Conservation (phyloP, 495 filamentous ascomycete genomes). For the Corynascus novoguineensis region DNA sequence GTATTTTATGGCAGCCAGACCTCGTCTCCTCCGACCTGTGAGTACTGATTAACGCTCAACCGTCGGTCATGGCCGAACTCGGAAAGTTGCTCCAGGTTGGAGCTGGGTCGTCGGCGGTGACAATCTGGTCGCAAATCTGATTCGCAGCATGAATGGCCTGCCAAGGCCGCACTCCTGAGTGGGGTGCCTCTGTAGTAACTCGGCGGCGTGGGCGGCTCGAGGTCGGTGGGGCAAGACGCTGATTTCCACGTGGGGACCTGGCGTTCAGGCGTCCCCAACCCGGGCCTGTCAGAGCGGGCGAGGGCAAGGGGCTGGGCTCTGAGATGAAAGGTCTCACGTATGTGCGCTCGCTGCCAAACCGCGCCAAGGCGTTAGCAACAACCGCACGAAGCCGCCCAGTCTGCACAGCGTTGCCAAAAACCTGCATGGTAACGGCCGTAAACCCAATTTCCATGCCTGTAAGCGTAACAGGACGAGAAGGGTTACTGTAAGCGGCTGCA, state of each 20-base stretch:
- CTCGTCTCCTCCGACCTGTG: too few species aligned
- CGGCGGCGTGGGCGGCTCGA: neutral
- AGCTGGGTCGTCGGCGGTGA: neutral
- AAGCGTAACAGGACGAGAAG: too few species aligned
- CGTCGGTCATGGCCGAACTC: neutral
- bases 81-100: neutral
- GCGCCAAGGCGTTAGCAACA: too few species aligned
- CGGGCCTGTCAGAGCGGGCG: neutral
- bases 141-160: neutral
- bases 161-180: neutral
- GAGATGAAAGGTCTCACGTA: neutral
- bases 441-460: too few species aligned
- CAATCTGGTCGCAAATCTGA: neutral
- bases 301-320: too few species aligned
- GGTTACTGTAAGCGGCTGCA: neutral
- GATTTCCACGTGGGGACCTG: conserved; percentile 12
- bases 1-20: too few species aligned
- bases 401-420: too few species aligned
- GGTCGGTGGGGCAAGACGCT: conserved; percentile 3
- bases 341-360: too few species aligned
- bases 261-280: neutral
- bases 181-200: neutral
- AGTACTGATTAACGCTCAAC: neutral
- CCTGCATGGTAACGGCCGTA: too few species aligned
- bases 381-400: too few species aligned